Conservation (phyloP, 352 stramenopile species). For the Phytophthora boehmeriae region DNA sequence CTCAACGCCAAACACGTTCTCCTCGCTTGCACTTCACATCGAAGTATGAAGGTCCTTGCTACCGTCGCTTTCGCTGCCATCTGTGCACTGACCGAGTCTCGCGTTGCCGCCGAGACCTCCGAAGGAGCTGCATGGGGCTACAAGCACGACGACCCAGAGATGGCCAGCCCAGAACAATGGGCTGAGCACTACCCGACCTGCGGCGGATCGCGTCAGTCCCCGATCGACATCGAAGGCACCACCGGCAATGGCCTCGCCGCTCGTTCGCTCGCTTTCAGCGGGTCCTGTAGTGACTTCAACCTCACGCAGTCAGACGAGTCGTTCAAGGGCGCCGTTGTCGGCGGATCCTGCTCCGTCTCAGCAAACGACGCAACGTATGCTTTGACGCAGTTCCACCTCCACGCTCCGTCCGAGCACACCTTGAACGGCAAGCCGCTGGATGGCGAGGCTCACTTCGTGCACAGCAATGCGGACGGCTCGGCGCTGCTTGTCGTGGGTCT, state of each 20-base stretch:
- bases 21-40: too few relatives aligned
- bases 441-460: slow-evolving; percentile 50
- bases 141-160: slow-evolving; percentile 13
- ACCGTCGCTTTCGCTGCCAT: neutral
- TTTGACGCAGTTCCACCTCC: slow-evolving; percentile 45
- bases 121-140: slow-evolving; percentile 28
- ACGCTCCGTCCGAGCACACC: slow-evolving; percentile 50
- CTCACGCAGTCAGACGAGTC: slow-evolving; percentile 33
- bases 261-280: slow-evolving; percentile 27
- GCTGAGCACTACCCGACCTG: slow-evolving; percentile 29
- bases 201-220: slow-evolving; percentile 34
- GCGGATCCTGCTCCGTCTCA: slow-evolving; percentile 24
- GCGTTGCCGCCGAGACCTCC: neutral
- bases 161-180: slow-evolving; percentile 30
- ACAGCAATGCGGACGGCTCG: slow-evolving; percentile 32
- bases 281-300: slow-evolving; percentile 30
- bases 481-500: slow-evolving; percentile 45
- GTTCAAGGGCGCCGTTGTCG: slow-evolving; percentile 26
- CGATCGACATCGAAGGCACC: slow-evolving; percentile 34
- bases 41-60: neutral
- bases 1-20: too few relatives aligned
- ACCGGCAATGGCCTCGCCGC: slow-evolving; percentile 8
- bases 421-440: slow-evolving; percentile 35
- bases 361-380: slow-evolving; percentile 16
- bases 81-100: neutral